phyloP scores from a whole-genome alignment of 2,329 filamentous ascomycete genomes.

The Zasmidium cellare region DNA sequence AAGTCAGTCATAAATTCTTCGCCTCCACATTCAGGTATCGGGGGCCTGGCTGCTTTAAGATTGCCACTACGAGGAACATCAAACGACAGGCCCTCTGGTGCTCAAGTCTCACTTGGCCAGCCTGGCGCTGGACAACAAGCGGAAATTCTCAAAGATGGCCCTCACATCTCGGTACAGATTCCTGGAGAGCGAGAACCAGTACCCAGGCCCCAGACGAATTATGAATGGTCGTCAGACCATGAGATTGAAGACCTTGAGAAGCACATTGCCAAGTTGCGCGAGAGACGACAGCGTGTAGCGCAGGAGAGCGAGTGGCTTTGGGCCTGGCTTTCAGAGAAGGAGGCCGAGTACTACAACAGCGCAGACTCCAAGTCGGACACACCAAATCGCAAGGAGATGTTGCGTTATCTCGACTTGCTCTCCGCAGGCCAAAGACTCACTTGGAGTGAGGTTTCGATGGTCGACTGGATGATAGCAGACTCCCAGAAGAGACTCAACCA shows the following conservation, averaged over 20 bases:
- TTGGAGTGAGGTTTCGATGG: slow-evolving; percentile 7
- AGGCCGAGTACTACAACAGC: slow-evolving; percentile 11
- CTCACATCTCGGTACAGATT: not conserved
- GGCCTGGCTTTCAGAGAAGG: slow-evolving; percentile 15
- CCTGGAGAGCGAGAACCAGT: not conserved
- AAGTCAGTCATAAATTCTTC: no score
- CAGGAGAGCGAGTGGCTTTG: slow-evolving; percentile 11
- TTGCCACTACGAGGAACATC: no score
- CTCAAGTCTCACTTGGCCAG: not conserved
- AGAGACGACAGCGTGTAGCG: slow-evolving; percentile 1
- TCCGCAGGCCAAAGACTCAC: not conserved
- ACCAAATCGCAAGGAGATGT: not conserved
- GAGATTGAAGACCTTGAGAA: slow-evolving; percentile 13
- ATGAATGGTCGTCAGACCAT: slow-evolving; percentile 8
- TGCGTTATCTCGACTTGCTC: slow-evolving; percentile 6
- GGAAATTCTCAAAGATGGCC: not conserved
- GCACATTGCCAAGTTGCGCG: slow-evolving; percentile 4
- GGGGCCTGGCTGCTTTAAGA: no score
- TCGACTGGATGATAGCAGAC: slow-evolving; percentile 16
- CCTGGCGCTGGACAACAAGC: not conserved
- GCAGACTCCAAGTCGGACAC: not conserved
- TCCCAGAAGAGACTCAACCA: slow-evolving; percentile 12
- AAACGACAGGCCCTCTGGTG: no score
- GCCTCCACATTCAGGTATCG: no score
- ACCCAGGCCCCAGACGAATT: slow-evolving; percentile 5